These are phyloP conservation scores for Plasmodium relictum DNA, from an alignment of 169 alveolate species.

Conservation along the genomic window DNA sequence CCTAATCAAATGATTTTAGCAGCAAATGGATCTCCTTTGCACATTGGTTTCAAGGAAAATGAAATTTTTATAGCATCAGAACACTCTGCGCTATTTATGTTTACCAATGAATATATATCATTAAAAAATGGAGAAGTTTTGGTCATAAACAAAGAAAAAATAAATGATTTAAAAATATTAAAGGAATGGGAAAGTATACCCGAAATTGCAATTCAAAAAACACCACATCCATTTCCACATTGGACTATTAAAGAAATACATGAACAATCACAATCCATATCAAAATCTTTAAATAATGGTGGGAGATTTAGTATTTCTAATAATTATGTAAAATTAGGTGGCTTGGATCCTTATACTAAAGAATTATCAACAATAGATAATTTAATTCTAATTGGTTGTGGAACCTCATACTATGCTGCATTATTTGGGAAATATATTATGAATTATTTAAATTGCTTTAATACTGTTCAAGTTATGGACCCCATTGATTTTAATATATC, in stretches of 20 bases:
- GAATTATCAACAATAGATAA: conserved; percentile 85
- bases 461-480: conserved; percentile 91
- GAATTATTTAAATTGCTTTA: conserved; percentile 89
- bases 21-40: conserved; percentile 94
- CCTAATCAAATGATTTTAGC: conserved; percentile 94
- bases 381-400: conserved; percentile 94
- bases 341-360: conserved; percentile 64
- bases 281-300: conserved; percentile 69
- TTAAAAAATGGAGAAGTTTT: conserved; percentile 93
- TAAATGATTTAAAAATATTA: conserved; percentile 81
- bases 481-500: conserved; percentile 91
- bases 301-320: conserved; percentile 49
- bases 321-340: conserved; percentile 74
- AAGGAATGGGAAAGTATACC: conserved; percentile 62
- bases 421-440: conserved; percentile 91
- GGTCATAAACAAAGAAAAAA: conserved; percentile 86
- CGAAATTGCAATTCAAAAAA: conserved; percentile 82
- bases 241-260: conserved; percentile 94
- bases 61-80: conserved; percentile 95
- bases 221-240: conserved; percentile 92
- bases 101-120: conserved; percentile 93
- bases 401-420: conserved; percentile 94
- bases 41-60: conserved; percentile 90
- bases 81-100: conserved; percentile 93
- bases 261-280: conserved; percentile 88